Conservation (phyloP, 352 stramenopile genomes). For the Phytophthora pisi region DNA sequence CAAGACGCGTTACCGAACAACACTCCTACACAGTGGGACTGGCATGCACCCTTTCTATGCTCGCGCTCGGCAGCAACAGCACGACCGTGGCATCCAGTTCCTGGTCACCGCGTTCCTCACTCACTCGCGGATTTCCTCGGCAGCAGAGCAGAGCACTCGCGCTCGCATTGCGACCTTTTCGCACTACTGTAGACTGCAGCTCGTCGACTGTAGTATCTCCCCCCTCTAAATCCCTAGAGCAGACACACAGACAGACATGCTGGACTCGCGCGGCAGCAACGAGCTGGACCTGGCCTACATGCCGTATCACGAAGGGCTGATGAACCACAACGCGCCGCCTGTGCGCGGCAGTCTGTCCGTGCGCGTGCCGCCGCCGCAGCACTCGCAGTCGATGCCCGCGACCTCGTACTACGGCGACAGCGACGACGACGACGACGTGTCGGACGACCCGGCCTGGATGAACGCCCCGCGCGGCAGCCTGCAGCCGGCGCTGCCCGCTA, state of each 20-base stretch:
- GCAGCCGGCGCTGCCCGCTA: constrained; percentile 57
- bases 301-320: constrained; percentile 54
- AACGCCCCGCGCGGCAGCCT: constrained; percentile 61
- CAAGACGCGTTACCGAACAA: not conserved
- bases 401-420: constrained; percentile 37
- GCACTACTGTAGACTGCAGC: not conserved
- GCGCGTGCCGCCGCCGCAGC: constrained; percentile 27
- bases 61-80: constrained; percentile 6
- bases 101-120: not conserved
- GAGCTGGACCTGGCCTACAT: constrained; percentile 52
- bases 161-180: not conserved
- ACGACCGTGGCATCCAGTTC: constrained; percentile 2
- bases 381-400: constrained; percentile 26
- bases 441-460: constrained; percentile 76
- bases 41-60: not conserved
- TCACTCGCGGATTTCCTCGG: constrained; percentile 29
- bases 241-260: constrained; percentile 11
- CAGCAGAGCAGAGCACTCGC: constrained; percentile 1
- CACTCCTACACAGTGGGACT: not conserved
- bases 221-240: not conserved
- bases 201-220: not conserved
- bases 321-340: constrained; percentile 44
- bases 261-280: constrained; percentile 31
- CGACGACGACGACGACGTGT: constrained; percentile 69
- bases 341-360: constrained; percentile 46